Conservation (phyloP, 2,329 filamentous ascomycete genomes). For the Emericellopsis atlantica region DNA sequence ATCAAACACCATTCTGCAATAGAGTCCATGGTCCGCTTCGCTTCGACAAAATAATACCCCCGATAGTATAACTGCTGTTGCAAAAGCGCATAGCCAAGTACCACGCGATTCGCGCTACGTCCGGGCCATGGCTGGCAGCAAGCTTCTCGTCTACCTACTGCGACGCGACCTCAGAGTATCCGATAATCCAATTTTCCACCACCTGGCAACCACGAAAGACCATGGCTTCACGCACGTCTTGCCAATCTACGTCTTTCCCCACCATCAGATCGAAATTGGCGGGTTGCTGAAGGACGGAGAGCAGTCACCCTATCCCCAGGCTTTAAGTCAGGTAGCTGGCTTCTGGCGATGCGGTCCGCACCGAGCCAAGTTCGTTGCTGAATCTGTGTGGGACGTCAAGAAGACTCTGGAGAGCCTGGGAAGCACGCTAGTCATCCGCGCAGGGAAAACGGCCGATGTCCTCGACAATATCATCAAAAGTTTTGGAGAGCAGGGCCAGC, state of each 20-base stretch:
- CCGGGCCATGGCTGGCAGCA: constrained; percentile 20
- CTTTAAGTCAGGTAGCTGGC: constrained; percentile 48
- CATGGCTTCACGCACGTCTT: constrained; percentile 56
- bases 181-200: constrained; percentile 64
- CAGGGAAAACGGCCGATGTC: constrained; percentile 48
- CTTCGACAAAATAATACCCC: too few relatives aligned
- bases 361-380: constrained; percentile 57
- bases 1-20: too few relatives aligned
- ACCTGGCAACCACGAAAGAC: constrained; percentile 30
- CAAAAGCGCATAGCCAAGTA: too few relatives aligned
- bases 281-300: constrained; percentile 50
- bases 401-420: constrained; percentile 41
- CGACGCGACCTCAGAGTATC: constrained; percentile 60
- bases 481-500: constrained; percentile 25
- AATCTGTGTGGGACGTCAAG: constrained; percentile 65
- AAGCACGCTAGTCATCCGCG: constrained; percentile 51
- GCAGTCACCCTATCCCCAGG: constrained; percentile 55
- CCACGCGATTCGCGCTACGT: too few relatives aligned
- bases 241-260: constrained; percentile 56
- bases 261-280: constrained; percentile 61
- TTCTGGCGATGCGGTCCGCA: constrained; percentile 67
- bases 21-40: too few relatives aligned
- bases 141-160: constrained; percentile 57
- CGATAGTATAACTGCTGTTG: too few relatives aligned
- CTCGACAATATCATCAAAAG: constrained; percentile 37